phyloP scores from a whole-genome alignment of 129 eudicot species.

The Heracleum sosnowskyi region DNA sequence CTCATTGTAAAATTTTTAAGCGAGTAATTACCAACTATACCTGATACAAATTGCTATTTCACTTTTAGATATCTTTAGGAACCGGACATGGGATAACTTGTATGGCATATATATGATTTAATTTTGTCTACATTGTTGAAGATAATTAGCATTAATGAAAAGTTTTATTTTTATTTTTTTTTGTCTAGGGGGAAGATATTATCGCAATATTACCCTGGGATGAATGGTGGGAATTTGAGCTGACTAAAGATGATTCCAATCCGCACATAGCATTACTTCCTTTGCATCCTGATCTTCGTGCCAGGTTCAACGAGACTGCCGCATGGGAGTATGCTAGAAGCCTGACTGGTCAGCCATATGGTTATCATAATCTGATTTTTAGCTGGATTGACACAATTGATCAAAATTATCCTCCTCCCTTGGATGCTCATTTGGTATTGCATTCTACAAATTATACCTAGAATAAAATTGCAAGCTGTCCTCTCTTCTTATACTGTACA shows the following conservation, averaged over 20 bases:
- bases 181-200: slow-evolving; percentile 64
- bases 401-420: slow-evolving; percentile 81
- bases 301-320: slow-evolving; percentile 79
- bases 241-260: slow-evolving; percentile 74
- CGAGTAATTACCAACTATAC: not conserved
- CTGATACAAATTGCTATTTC: not conserved
- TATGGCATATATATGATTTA: not conserved
- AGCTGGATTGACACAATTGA: slow-evolving; percentile 92
- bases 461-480: not conserved
- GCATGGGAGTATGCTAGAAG: slow-evolving; percentile 95
- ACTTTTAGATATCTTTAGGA: not conserved
- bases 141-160: not conserved
- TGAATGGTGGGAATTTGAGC: slow-evolving; percentile 93
- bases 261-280: slow-evolving; percentile 97
- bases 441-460: slow-evolving; percentile 14
- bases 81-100: not conserved
- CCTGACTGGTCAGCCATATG: slow-evolving; percentile 72
- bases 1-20: not conserved
- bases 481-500: not conserved
- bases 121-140: not conserved
- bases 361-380: slow-evolving; percentile 88
- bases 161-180: slow-evolving; percentile 2
- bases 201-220: slow-evolving; percentile 90
- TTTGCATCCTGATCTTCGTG: slow-evolving; percentile 78
- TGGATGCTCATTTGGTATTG: slow-evolving; percentile 86